Conservation (phyloP, 2,329 filamentous ascomycete species). For the Rhexocercosporidium sp. region DNA sequence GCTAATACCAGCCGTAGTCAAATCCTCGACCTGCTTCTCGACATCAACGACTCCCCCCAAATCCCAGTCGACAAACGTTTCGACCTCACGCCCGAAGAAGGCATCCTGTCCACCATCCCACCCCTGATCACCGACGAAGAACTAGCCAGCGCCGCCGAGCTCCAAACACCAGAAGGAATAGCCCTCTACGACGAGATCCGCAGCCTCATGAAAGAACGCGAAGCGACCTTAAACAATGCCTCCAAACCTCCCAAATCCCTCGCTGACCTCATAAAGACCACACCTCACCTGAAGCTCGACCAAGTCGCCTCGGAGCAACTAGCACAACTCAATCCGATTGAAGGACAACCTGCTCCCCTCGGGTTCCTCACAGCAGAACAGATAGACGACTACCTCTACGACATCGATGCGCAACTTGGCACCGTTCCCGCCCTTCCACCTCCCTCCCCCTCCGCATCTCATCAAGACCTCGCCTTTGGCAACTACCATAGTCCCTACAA, state of each 20-base stretch:
- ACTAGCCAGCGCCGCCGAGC: conserved; percentile 29
- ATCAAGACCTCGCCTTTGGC: conserved; percentile 60
- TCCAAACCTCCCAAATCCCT: conserved; percentile 38
- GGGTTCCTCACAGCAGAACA: conserved; percentile 73
- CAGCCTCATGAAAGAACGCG: conserved; percentile 35
- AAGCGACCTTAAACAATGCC: conserved; percentile 16
- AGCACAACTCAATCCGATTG: conserved; percentile 47
- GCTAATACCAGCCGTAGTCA: conserved; percentile 62
- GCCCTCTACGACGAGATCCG: conserved; percentile 37
- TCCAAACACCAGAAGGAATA: conserved; percentile 36
- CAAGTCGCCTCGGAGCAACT: conserved; percentile 43
- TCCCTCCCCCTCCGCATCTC: conserved; percentile 45
- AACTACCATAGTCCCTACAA: conserved; percentile 95
- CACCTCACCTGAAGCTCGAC: conserved; percentile 34
- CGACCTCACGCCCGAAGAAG: conserved; percentile 59
- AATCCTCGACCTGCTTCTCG: conserved; percentile 84
- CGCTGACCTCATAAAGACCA: conserved; percentile 33
- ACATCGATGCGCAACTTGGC: conserved; percentile 52
- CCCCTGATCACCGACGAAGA: conserved; percentile 36
- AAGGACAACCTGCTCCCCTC: conserved; percentile 59
- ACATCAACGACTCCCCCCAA: conserved; percentile 84
- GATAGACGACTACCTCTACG: conserved; percentile 74
- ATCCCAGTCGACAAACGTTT: conserved; percentile 77
- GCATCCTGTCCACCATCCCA: conserved; percentile 33
- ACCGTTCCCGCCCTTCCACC: conserved; percentile 38